Evolutionary conservation across 139 green algal species (phyloP), one percentile per base, ranked within the genome.

Genomic region (Closterium sp.): DNA sequence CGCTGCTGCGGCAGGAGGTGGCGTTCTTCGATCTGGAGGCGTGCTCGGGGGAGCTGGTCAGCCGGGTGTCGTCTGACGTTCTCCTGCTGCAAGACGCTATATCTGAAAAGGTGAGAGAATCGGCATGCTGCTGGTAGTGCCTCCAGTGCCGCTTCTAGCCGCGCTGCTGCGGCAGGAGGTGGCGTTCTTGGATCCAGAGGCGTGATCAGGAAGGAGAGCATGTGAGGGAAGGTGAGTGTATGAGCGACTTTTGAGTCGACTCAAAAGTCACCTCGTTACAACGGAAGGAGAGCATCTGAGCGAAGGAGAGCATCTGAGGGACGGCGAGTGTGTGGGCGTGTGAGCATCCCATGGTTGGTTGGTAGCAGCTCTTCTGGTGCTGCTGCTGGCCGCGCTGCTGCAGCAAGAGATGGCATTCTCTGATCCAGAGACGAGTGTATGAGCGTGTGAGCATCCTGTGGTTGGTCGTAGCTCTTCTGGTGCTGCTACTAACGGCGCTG

Each of bases 111-210:
- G 90, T 88, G 33, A 12, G 33, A 19, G 36, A n/a, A n/a, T n/a
- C n/a, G n/a, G n/a, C n/a, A 83, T 28, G 12, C 64, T n/a, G n/a
- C n/a, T n/a, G n/a, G n/a, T n/a, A n/a, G n/a, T n/a, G n/a, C n/a
- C n/a, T n/a, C n/a, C n/a, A n/a, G n/a, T n/a, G n/a, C n/a, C n/a
- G n/a, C n/a, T n/a, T n/a, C n/a, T n/a, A n/a, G 21, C 25, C 25
- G 36, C 88, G n/a, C 35, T 93, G n/a, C 36, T 93, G 69, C 92
- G 92, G 86, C 90, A 93, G 83, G 90, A 93, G 16, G 55, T 93
- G 10, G 90, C 30, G 12, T 93, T 85, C 83, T 93, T 93, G 19
- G 90, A 93, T 43, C 88, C 38, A 10, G 64, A 93, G 43, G 33
- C 55, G 12, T 81, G 87, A 7, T 32, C 38, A 36, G 10, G n/a